Evolutionary conservation across 2,329 filamentous ascomycete species (phyloP).

Genomic region (Fusarium temperatum): DNA sequence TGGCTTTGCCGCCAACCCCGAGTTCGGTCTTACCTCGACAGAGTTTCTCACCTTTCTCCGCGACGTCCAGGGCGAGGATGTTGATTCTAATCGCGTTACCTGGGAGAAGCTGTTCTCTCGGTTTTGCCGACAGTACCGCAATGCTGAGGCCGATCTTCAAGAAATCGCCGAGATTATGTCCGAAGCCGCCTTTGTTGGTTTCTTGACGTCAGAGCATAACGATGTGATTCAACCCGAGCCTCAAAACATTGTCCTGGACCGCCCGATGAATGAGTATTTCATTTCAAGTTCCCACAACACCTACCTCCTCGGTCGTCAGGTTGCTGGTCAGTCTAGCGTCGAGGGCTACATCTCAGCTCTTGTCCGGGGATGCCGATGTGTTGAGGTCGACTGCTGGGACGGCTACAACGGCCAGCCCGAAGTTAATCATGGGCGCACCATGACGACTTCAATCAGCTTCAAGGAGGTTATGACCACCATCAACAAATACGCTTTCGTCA

Average conservation of each 20-base stretch:
- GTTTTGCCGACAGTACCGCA: slow-evolving; percentile 68
- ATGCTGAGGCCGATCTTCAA: slow-evolving; percentile 54
- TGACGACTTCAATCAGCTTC: slow-evolving; percentile 90
- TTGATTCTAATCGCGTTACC: slow-evolving; percentile 68
- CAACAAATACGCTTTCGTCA: slow-evolving; percentile 91
- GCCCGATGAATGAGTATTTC: slow-evolving; percentile 95
- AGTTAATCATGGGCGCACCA: slow-evolving; percentile 89
- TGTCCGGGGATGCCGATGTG: slow-evolving; percentile 88
- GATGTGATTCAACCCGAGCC: slow-evolving; percentile 69
- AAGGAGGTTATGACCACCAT: slow-evolving; percentile 92
- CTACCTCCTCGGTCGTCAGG: slow-evolving; percentile 90
- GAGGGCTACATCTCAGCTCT: slow-evolving; percentile 94
- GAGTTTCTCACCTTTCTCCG: slow-evolving; percentile 82
- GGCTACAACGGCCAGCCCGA: slow-evolving; percentile 86
- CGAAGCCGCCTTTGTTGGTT: slow-evolving; percentile 80
- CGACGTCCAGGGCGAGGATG: slow-evolving; percentile 78
- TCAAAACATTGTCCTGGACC: slow-evolving; percentile 73
- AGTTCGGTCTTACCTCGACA: slow-evolving; percentile 71
- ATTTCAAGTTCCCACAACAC: slow-evolving; percentile 99
- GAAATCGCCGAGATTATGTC: slow-evolving; percentile 70
- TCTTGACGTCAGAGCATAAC: slow-evolving; percentile 79
- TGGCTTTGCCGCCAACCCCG: slow-evolving; percentile 64
- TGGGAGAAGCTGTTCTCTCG: slow-evolving; percentile 81
- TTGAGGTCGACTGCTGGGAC: slow-evolving; percentile 99
- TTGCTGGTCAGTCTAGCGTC: slow-evolving; percentile 88